These are phyloP conservation scores for Fusarium citri DNA, from an alignment of 2,329 filamentous ascomycete genomes.

Conservation along the genomic window DNA sequence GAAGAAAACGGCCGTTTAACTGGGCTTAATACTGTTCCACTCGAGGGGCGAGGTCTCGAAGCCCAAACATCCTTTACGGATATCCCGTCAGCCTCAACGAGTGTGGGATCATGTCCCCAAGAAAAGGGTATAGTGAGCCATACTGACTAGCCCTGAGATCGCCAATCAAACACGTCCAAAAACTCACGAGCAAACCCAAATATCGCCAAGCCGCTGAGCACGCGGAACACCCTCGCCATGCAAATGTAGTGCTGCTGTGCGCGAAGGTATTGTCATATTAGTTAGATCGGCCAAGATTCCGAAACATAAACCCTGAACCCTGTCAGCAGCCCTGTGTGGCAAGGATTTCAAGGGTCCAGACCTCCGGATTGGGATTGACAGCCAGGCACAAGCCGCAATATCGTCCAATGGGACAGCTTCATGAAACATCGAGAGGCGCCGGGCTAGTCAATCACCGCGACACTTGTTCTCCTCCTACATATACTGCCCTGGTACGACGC, in stretches of 20 bases:
- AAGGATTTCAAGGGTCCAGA: conserved; percentile 30
- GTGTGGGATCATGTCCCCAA: conserved; percentile 1
- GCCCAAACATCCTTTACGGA: conserved; percentile 13
- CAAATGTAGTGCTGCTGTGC: background rate
- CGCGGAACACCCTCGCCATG: conserved; percentile 2
- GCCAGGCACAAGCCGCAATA: conserved; percentile 33
- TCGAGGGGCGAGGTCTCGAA: conserved; percentile 4
- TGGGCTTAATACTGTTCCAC: conserved; percentile 20
- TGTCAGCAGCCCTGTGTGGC: conserved; percentile 32
- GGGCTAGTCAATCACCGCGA: background rate
- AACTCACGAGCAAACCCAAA: conserved; percentile 16
- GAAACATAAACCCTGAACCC: conserved; percentile 42
- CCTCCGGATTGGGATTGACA: conserved; percentile 38
- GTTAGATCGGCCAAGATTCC: conserved; percentile 36
- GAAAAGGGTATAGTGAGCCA: conserved; percentile 3
- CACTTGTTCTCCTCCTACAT: background rate
- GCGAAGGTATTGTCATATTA: conserved; percentile 6
- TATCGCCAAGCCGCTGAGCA: conserved; percentile 26
- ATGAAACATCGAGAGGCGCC: background rate
- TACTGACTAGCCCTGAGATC: background rate
- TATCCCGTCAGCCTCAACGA: conserved; percentile 7
- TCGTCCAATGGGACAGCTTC: conserved; percentile 11
- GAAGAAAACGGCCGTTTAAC: conserved; percentile 5
- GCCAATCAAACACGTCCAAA: conserved; percentile 8
- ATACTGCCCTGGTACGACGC: background rate